Percentiles rank a stretch among this genome's conserved stretches.
Evolutionary conservation across 2,329 filamentous ascomycete genomes (phyloP).

Genomic region (Colletotrichum australisinense): DNA sequence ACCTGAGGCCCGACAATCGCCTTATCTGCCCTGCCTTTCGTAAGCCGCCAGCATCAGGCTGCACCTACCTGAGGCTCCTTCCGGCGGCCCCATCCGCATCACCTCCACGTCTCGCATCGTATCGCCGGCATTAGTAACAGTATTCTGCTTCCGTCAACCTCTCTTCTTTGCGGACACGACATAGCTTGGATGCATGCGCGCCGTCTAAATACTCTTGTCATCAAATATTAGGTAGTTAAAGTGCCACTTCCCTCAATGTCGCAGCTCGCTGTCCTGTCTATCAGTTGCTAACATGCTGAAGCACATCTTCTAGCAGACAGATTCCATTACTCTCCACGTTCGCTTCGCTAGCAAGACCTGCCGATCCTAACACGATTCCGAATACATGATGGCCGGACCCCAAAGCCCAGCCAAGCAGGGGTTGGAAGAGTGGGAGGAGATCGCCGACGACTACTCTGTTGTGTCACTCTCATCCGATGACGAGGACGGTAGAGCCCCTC

Average conservation of each 20-base stretch:
- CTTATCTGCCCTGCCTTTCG: neutral
- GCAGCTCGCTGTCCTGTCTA: neutral
- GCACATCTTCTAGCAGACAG: neutral
- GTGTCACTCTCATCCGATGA: slow-evolving; percentile 41
- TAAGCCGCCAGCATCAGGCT: neutral
- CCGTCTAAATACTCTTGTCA: neutral
- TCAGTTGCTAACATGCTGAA: neutral
- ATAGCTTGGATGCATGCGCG: neutral
- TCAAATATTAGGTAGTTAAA: neutral
- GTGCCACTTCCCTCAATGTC: neutral
- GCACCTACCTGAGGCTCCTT: neutral
- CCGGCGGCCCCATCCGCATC: neutral
- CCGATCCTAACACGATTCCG: no score
- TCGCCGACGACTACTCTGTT: slow-evolving; percentile 41
- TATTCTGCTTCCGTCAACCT: neutral
- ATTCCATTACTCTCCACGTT: neutral
- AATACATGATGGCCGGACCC: neutral
- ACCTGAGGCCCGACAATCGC: neutral
- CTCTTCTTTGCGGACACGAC: neutral
- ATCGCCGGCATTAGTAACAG: neutral
- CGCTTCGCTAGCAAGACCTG: neutral
- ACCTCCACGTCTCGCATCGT: neutral
- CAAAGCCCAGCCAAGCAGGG: neutral
- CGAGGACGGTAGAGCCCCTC: neutral
- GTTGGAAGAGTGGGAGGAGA: slow-evolving; percentile 43